phyloP scores from a whole-genome alignment of 2,329 filamentous ascomycete genomes.

The Calonectria pseudoreteaudii region DNA sequence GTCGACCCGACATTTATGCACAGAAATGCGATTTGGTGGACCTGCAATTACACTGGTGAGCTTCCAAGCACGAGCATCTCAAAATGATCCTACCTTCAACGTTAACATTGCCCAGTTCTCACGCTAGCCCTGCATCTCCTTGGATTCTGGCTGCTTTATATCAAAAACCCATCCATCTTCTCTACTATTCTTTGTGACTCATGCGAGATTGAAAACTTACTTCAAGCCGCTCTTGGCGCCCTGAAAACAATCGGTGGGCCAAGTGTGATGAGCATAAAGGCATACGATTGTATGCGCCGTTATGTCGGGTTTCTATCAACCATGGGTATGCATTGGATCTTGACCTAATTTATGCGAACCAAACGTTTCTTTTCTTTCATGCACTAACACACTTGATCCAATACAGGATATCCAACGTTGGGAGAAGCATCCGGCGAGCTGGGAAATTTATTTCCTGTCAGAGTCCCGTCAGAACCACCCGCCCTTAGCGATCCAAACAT shows the following conservation, averaged over 20 bases:
- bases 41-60: conserved; percentile 46
- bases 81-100: neutral
- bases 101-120: conserved; percentile 35
- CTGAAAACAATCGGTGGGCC: conserved; percentile 35
- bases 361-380: neutral
- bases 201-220: conserved; percentile 24
- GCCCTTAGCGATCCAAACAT: neutral
- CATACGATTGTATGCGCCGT: conserved; percentile 32
- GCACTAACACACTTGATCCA: neutral
- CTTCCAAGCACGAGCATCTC: neutral
- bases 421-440: neutral
- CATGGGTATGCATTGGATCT: neutral
- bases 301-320: conserved; percentile 3
- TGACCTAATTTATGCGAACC: neutral
- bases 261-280: conserved; percentile 41
- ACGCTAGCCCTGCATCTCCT: conserved; percentile 44
- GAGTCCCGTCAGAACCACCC: neutral
- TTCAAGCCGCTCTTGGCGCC: conserved; percentile 25
- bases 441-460: neutral
- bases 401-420: neutral
- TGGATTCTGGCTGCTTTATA: conserved; percentile 42
- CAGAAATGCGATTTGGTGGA: conserved; percentile 47
- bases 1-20: conserved; percentile 37
- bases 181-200: conserved; percentile 11
- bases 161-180: conserved; percentile 42